Conservation (phyloP, 352 stramenopile genomes). For the Peronosclerospora sorghi region DNA sequence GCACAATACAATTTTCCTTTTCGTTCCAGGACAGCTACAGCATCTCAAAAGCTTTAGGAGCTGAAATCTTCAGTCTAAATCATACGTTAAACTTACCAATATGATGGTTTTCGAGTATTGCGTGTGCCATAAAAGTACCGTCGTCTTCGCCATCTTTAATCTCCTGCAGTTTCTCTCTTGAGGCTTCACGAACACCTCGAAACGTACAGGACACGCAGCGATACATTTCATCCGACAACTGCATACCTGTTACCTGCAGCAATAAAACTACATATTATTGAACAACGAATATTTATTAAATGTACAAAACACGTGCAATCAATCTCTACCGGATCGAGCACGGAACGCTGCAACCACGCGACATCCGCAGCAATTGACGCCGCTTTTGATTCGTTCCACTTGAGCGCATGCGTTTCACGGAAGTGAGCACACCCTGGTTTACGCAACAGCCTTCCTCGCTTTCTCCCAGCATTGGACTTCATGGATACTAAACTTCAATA, state of each 20-base stretch:
- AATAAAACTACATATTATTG: conserved; percentile 1
- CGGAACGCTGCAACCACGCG: conserved; percentile 11
- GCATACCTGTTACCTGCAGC: conserved; percentile 6
- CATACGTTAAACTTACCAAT: conserved; percentile 24
- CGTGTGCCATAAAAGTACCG: conserved; percentile 52
- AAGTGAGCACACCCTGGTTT: conserved; percentile 15
- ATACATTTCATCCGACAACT: conserved; percentile 19
- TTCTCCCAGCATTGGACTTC: conserved; percentile 5
- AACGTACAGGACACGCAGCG: conserved; percentile 47
- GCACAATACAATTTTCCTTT: conserved; percentile 50
- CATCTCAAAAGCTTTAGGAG: background rate
- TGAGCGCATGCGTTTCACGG: background rate
- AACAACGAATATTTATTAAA: background rate
- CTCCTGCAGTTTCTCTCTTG: conserved; percentile 9
- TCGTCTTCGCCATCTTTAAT: conserved; percentile 16
- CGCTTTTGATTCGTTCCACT: conserved; percentile 6
- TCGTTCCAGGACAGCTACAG: conserved; percentile 29
- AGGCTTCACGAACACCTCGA: conserved; percentile 24
- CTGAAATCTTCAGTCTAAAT: background rate
- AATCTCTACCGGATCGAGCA: conserved; percentile 9
- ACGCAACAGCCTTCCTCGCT: conserved; percentile 9
- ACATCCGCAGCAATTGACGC: background rate
- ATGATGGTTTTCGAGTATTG: conserved; percentile 45
- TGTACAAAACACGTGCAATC: background rate
- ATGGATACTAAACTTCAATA: background rate